A percentile compares a stretch with the other conserved stretches of the same genome.
Evolutionary conservation across 805 yeast genomes (phyloP).

Genomic region (Candida boidinii): DNA sequence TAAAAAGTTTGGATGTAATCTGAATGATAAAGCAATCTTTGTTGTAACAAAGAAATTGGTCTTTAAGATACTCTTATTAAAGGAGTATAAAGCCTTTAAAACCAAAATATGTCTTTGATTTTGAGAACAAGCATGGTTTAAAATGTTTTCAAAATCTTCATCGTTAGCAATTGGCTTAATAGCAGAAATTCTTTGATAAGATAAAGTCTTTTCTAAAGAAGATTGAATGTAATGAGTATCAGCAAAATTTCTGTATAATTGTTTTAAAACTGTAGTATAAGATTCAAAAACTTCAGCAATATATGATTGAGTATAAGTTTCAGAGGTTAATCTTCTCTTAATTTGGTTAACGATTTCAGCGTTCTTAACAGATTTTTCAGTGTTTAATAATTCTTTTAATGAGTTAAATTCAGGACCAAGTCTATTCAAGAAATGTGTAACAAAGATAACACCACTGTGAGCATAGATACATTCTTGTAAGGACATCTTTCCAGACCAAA

Average conservation of each 20-base stretch:
- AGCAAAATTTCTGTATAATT: constrained; percentile 85
- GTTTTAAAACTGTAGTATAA: constrained; percentile 65
- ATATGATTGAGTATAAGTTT: constrained; percentile 82
- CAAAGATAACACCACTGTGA: constrained; percentile 87
- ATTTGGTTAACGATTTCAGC: constrained; percentile 70
- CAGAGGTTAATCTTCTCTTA: constrained; percentile 85
- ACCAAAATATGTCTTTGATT: constrained; percentile 75
- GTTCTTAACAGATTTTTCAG: constrained; percentile 52
- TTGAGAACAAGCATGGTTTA: constrained; percentile 66
- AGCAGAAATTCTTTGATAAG: constrained; percentile 79
- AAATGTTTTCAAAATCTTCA: constrained; percentile 61
- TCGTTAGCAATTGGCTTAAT: constrained; percentile 68
- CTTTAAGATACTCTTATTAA: constrained; percentile 82
- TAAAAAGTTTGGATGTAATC: constrained; percentile 79
- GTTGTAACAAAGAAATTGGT: constrained; percentile 92
- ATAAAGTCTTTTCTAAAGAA: constrained; percentile 66
- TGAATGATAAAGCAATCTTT: constrained; percentile 89
- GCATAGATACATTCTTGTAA: constrained; percentile 93
- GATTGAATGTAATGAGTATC: constrained; percentile 77
- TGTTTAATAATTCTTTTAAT: constrained; percentile 54
- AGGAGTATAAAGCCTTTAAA: constrained; percentile 69
- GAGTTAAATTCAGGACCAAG: constrained; percentile 84
- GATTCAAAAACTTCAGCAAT: constrained; percentile 69
- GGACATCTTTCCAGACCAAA: constrained; percentile 69
- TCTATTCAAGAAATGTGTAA: constrained; percentile 89